These are phyloP conservation scores for Berkeleyomyces basicola DNA, from an alignment of 2,329 filamentous ascomycete species.

Conservation along the genomic window DNA sequence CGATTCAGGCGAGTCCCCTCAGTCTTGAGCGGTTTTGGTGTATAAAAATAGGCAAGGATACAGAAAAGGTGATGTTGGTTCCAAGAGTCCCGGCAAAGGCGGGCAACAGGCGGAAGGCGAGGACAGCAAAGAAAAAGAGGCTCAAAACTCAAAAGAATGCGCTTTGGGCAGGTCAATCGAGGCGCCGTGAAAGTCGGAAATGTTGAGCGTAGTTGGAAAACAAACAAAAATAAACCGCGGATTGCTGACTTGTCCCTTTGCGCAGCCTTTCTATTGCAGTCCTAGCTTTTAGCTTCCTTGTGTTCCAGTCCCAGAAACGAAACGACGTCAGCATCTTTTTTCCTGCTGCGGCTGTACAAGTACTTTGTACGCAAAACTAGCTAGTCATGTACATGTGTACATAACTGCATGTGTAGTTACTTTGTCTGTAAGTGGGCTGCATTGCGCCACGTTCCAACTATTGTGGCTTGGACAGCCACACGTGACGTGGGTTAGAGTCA, in stretches of 20 bases:
- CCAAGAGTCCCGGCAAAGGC: not conserved
- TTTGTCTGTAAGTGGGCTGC: not conserved
- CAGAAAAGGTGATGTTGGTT: not conserved
- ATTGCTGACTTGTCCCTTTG: not conserved
- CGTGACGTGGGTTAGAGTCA: not conserved
- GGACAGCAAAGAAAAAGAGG: not conserved
- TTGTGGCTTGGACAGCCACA: not conserved
- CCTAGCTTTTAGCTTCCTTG: not conserved
- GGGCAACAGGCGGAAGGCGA: not conserved
- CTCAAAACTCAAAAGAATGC: not conserved
- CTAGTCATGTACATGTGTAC: no score
- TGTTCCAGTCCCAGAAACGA: not conserved
- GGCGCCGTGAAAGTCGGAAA: not conserved
- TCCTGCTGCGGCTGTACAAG: not conserved
- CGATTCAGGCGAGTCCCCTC: not conserved
- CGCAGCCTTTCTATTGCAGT: not conserved
- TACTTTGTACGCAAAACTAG: not conserved
- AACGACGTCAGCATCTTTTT: conserved; percentile 3
- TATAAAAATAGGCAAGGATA: conserved; percentile 1
- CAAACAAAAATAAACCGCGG: not conserved
- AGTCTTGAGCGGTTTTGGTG: conserved; percentile 1
- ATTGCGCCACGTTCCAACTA: not conserved
- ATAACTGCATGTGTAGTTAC: no score
- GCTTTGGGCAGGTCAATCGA: not conserved
- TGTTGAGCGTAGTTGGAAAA: not conserved